These are phyloP conservation scores for Aspergillus sp. DNA, from an alignment of 2,329 filamentous ascomycete species.

Conservation along the genomic window DNA sequence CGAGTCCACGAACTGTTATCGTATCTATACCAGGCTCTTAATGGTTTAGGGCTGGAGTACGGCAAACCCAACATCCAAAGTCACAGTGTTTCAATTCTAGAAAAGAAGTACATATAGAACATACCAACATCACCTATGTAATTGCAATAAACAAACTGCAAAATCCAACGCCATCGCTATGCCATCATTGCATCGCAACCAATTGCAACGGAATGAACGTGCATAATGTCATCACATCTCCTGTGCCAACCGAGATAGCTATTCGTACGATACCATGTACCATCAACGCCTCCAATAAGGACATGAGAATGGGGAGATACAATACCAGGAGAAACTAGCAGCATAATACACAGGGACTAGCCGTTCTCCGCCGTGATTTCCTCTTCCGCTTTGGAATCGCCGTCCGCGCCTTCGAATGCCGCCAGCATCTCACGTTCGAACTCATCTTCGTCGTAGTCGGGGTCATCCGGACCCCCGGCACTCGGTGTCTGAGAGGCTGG, in stretches of 20 bases:
- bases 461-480: slow-evolving; percentile 24
- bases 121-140: not conserved
- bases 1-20: not conserved
- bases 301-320: slow-evolving; percentile 4
- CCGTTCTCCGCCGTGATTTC: slow-evolving; percentile 32
- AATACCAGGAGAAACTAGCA: not conserved
- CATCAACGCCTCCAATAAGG: slow-evolving; percentile 8
- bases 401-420: slow-evolving; percentile 50
- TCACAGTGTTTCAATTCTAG: too few relatives aligned
- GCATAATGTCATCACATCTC: slow-evolving; percentile 3
- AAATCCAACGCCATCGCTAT: slow-evolving; percentile 29
- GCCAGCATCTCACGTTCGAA: slow-evolving; percentile 57
- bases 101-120: not conserved
- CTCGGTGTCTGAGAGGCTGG: slow-evolving; percentile 27
- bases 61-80: too few relatives aligned
- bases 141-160: not conserved
- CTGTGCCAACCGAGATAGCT: not conserved
- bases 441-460: slow-evolving; percentile 46
- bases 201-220: slow-evolving; percentile 10
- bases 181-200: slow-evolving; percentile 27
- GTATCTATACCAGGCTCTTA: too few relatives aligned
- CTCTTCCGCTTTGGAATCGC: slow-evolving; percentile 35
- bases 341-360: slow-evolving; percentile 11
- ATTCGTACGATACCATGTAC: not conserved
- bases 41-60: too few relatives aligned